phyloP scores from a whole-genome alignment of 2,329 filamentous ascomycete species.

The Fusarium devonianum region DNA sequence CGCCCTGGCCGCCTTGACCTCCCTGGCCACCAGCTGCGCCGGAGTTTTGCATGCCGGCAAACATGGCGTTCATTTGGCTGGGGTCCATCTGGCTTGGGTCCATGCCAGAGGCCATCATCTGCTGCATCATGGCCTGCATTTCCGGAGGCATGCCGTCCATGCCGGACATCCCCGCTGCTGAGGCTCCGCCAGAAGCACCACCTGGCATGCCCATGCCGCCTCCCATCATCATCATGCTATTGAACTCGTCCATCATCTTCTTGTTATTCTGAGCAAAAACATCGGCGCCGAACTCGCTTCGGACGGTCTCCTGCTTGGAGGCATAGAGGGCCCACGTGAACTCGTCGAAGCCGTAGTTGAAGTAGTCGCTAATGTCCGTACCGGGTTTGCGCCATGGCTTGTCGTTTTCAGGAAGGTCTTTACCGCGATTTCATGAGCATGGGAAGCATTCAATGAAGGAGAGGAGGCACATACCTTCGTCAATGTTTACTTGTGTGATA shows the following conservation, averaged over 20 bases:
- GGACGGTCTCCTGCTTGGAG: constrained; percentile 81
- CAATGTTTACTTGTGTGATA: constrained; percentile 77
- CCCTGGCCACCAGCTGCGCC: constrained; percentile 51
- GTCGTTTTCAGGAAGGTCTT: constrained; percentile 77
- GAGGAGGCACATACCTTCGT: constrained; percentile 59
- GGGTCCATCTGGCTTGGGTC: constrained; percentile 73
- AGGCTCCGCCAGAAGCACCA: constrained; percentile 43
- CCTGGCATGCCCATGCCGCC: constrained; percentile 54
- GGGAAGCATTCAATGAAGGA: too few species aligned
- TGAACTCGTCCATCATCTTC: constrained; percentile 79
- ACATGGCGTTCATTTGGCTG: constrained; percentile 65
- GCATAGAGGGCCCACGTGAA: constrained; percentile 98
- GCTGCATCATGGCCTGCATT: constrained; percentile 74
- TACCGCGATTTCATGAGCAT: constrained; percentile 10
- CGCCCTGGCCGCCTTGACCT: constrained; percentile 58
- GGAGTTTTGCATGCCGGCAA: constrained; percentile 61
- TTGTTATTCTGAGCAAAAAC: constrained; percentile 71
- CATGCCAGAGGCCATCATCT: constrained; percentile 72
- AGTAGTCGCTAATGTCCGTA: constrained; percentile 94
- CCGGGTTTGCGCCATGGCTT: constrained; percentile 97
- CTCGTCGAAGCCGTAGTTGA: constrained; percentile 99
- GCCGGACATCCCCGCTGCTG: constrained; percentile 55
- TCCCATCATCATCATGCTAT: constrained; percentile 74
- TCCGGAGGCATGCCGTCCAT: constrained; percentile 71
- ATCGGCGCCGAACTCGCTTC: constrained; percentile 76